Evolutionary conservation across 31 red algal species (phyloP), one percentile per base, ranked within the genome.

Genomic region (Porphyra umbilicalis): DNA sequence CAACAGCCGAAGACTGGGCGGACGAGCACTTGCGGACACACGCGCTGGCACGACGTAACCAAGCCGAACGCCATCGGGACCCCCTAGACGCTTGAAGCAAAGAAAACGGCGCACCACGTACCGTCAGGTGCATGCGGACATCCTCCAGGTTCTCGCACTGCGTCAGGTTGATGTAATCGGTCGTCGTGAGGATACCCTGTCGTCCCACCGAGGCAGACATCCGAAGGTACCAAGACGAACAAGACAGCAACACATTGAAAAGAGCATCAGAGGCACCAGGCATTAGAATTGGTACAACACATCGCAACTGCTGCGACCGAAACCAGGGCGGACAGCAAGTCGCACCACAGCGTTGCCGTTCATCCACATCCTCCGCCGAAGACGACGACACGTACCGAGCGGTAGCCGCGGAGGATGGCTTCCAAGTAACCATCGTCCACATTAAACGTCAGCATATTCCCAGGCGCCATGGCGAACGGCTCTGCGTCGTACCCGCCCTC

Each of bases 121-220:
- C 93, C 39, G 91, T 91, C 67, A 98, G 77, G 85, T 93, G 90
- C 93, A 95, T 95, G 68, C 93, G 90, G 9, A 98, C 85, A 84
- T 98, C 96, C 79, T 98, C 96, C 39, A 93, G 78, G 20, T 77
- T 90, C 81, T 98, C 96, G 86, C 96, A 98, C 83, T 98, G 96
- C 18, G 90, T 93, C 71, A 98, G 78, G 71, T 91, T 89, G 40
- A 89, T 86, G 77, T 93, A 98, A 44, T 98, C 96, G 38, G 88
- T 79, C 8, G 89, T 80, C 30, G 90, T 79, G 18, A 98, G 89
- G 75, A 98, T 84, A 29, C 88, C 88, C 90, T 96, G 67, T 33
- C 20, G 25, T 18, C 57, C 25, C 57, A 25, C 14, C 57, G 20
- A n/a, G 3, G 14, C 57, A 71, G 57, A 71, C 57, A 71, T 18